Evolutionary conservation across 345 rosid genomes (phyloP).

Genomic region (Eucalyptus lansdowneana): DNA sequence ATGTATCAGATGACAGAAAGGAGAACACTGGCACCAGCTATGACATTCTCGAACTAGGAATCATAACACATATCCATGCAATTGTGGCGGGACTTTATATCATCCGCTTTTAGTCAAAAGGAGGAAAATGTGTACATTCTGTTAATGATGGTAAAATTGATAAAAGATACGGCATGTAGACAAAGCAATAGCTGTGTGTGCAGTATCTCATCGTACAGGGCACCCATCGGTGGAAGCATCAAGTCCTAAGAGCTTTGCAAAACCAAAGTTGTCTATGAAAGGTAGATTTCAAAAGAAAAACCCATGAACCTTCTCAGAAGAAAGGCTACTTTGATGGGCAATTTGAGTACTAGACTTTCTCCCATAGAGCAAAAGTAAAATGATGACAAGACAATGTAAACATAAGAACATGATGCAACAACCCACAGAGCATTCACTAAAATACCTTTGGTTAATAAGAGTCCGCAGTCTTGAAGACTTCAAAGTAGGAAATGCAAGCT

Average conservation of each 20-base stretch:
- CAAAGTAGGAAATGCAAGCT: constrained; percentile 53
- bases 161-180: background rate
- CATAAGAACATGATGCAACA: background rate
- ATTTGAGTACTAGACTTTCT: background rate
- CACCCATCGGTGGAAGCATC: background rate
- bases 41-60: background rate
- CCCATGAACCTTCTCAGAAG: background rate
- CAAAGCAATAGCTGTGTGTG: background rate
- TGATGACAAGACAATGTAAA: background rate
- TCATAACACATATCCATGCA: background rate
- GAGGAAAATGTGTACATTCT: background rate
- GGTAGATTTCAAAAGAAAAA: background rate
- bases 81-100: background rate
- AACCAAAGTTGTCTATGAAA: background rate
- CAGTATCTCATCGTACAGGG: background rate
- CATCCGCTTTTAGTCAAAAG: background rate
- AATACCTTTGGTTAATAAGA: constrained; percentile 66
- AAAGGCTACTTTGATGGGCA: background rate
- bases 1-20: background rate
- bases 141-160: background rate
- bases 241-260: background rate
- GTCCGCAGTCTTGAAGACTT: constrained; percentile 64
- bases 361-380: background rate
- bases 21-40: background rate
- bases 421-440: background rate